A percentile compares a stretch with the other conserved stretches of the same genome.
Conservation (phyloP, 2,329 filamentous ascomycete genomes). For the Diaporthe ilicicola region DNA sequence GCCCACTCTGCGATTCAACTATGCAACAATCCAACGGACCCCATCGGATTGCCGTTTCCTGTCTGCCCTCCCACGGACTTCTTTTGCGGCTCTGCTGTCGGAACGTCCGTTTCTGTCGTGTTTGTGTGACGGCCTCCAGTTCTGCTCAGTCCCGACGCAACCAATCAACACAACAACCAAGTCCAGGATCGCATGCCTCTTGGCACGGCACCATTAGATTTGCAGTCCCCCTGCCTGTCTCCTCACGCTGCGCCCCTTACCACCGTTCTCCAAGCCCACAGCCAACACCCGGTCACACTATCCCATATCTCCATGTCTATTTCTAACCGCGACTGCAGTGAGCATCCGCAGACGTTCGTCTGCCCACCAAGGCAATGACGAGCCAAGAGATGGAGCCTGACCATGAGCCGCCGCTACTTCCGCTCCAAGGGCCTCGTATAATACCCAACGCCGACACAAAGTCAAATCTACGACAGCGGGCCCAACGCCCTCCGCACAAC, state of each 20-base stretch:
- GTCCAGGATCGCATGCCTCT: constrained; percentile 4
- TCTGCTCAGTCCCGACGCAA: constrained; percentile 1
- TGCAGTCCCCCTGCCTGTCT: constrained; percentile 18
- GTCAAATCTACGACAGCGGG: constrained; percentile 9
- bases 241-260: constrained; percentile 2
- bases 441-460: constrained; percentile 14
- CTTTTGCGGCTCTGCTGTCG: not conserved
- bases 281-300: not conserved
- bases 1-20: not conserved
- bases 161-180: constrained; percentile 2
- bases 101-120: not conserved
- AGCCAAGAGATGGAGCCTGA: constrained; percentile 34
- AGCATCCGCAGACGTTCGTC: constrained; percentile 33
- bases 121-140: constrained; percentile 8
- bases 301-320: constrained; percentile 9
- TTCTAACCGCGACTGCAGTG: constrained; percentile 30
- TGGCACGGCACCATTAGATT: constrained; percentile 16
- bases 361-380: constrained; percentile 32
- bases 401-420: constrained; percentile 31
- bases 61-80: not conserved
- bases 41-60: constrained; percentile 17
- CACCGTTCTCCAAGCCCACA: not conserved
- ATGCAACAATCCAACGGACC: constrained; percentile 1
- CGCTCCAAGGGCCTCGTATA: constrained; percentile 28
- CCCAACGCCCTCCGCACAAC: constrained; percentile 16